Evolutionary conservation across 352 stramenopile species (phyloP), one percentile per base, ranked within the genome.

Genomic region (Phytophthora europaea): DNA sequence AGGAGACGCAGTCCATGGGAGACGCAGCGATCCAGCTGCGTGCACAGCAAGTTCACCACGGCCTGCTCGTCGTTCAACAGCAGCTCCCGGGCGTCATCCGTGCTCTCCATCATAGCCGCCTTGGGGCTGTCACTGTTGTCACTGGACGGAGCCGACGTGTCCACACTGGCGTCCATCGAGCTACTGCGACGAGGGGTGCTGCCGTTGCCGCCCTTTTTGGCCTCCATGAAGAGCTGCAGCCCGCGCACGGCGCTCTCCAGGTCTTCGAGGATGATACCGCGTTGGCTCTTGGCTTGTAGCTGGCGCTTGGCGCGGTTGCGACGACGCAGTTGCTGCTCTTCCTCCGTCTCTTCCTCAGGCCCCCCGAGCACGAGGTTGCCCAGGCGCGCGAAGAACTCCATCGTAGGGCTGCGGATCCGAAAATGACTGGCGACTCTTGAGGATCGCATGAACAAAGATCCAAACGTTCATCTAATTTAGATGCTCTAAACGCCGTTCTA

Each of bases 251-350:
- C 83, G 59, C 76, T 81, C 74, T 95, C 88, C 6, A 95, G 80
- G 68, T 95, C 89, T 45, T 95, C 89, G 52, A 95, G 86, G 36
- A 95, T 83, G 58, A 94, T 88, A 40, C 76, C 76, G 62, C 89
- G 87, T 65, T 95, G 85, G 58, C 83, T 92, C 66, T 94, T 93
- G 76, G 85, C 79, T 40, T 94, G 80, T 53, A 94, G 73, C 62
- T 89, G 80, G 20, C 79, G 73, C 77, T 92, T 89, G 34, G 83
- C 74, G 45, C 84, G 78, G 55, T 84, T 76, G 28, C 85, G 83
- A 22, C 85, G 76, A 0, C 83, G 77, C 51, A 81, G 50, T 23
- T 81, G 73, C 13, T 70, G 72, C 73, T 91, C 78, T 71, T 90
- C 77, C 40, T 87, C 77, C 9, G 77, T 92, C 75, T 89, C 80